phyloP scores from a whole-genome alignment of 2,329 filamentous ascomycete species.

The Alternaria metachromatica region DNA sequence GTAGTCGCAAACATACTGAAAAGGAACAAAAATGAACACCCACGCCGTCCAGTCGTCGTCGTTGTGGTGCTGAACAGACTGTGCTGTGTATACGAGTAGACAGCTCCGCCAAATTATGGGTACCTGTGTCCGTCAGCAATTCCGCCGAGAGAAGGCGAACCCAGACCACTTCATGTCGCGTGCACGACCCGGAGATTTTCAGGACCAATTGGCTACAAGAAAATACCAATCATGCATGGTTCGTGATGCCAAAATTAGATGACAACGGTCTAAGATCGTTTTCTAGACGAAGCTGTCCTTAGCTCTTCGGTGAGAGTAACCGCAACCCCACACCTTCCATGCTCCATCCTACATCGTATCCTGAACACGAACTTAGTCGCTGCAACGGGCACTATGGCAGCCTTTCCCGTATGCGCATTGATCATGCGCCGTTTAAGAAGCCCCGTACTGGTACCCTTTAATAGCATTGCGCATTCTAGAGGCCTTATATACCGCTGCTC shows the following conservation, averaged over 20 bases:
- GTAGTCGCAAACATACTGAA: too few species aligned
- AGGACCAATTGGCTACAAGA: neutral
- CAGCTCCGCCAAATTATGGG: neutral
- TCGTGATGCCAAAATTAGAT: neutral
- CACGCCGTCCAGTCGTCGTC: neutral
- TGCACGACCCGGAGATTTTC: neutral
- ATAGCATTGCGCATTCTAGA: neutral
- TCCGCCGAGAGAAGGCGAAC: neutral
- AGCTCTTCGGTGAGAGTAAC: neutral
- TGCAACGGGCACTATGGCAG: neutral
- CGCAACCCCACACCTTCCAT: neutral
- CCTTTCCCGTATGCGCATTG: neutral
- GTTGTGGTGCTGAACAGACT: neutral
- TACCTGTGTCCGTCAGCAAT: neutral
- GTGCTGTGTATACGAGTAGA: neutral
- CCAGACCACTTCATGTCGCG: neutral
- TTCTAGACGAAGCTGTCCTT: neutral
- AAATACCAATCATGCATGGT: neutral
- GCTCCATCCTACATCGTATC: neutral
- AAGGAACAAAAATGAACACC: accelerated
- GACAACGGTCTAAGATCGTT: neutral
- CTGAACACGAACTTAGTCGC: neutral
- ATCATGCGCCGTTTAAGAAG: neutral
- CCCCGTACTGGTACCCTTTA: neutral
- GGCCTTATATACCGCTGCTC: neutral